Base-by-base conservation (phyloP, 1,284 basidiomycete genomes). In the Salmacisia buchloeana region DNA sequence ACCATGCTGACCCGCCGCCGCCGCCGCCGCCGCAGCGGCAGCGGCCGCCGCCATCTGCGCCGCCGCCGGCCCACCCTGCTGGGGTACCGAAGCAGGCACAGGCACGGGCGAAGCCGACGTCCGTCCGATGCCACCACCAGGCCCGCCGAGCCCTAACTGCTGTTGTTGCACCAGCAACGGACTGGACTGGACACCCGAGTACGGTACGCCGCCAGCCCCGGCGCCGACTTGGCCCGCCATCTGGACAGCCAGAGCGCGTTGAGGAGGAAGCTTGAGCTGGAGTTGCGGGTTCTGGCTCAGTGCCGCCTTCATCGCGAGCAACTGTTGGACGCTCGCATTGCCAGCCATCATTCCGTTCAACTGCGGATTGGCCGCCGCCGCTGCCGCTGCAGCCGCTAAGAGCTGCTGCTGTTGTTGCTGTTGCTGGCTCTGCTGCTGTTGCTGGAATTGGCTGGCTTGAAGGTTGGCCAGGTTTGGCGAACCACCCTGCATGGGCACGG, bases 221-320 rank as follows among this genome's bases (percentile, higher is more conserved):
- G n/a, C 39, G 18, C 23, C 58, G 1, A 27, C n/a, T 33, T 59
- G 38, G 23, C 58, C 38, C 15, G 43, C 31, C 58, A 59, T 41
- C 27, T 23, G 18, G 29, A 46, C 38, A 7, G 27, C 49, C 27
- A 61, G 38, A 12, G 60, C 60, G 56, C 60, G 49, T 13, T 61
- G 38, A 18, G 60, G 60, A 21, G 49, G 60, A 5, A 61, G 21
- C 29, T 61, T 61, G 10, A 61, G 45, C 35, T 61, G 60, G 21
- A 61, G 21, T n/a, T 54, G 38, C 18, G 46, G 46, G 56, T 56
- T 61, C 46, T 45, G 45, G 35, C 38, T 46, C 27, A 61, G 21
- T 9, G 60, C 60, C 18, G 60, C 43, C 35, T 61, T 61, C 43
- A 61, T 61, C 7, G 60, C 60, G 7, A 58, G 27, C 29, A 61